Percentiles rank a stretch among this genome's conserved stretches.
Conservation (phyloP, 495 filamentous ascomycete species). For the Penicillium subrubescens region DNA sequence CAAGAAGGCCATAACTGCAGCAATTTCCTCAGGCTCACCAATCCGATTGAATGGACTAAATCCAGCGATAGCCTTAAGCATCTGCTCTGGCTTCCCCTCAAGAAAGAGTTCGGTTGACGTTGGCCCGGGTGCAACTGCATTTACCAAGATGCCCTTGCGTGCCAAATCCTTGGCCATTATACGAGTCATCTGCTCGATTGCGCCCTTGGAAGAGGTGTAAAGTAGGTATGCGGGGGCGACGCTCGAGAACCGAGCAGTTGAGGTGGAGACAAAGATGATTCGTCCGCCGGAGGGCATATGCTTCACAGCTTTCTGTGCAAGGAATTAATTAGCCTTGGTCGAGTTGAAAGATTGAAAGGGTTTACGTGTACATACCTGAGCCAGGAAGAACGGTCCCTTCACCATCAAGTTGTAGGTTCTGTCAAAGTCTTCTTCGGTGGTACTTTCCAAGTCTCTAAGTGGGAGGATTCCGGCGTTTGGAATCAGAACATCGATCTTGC, state of each 20-base stretch:
- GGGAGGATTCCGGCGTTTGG: conserved; percentile 60
- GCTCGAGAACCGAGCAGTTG: conserved; percentile 42
- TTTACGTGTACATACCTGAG: conserved; percentile 44
- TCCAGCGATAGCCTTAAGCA: conserved; percentile 54
- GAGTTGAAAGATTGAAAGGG: neutral
- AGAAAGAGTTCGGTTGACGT: conserved; percentile 69
- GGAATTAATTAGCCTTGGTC: neutral
- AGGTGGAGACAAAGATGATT: conserved; percentile 64
- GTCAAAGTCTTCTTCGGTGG: conserved; percentile 64
- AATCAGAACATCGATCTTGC: conserved; percentile 65
- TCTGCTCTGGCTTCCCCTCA: conserved; percentile 60
- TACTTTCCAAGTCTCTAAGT: conserved; percentile 56
- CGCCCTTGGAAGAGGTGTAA: conserved; percentile 66
- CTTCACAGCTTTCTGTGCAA: conserved; percentile 55
- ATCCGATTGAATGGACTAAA: conserved; percentile 57
- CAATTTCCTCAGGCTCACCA: conserved; percentile 65
- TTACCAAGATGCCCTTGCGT: conserved; percentile 61
- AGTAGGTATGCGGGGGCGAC: conserved; percentile 62
- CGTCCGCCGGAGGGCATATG: conserved; percentile 60
- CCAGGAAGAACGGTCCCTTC: conserved; percentile 68
- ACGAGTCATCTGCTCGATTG: conserved; percentile 70
- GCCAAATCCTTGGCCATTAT: conserved; percentile 66
- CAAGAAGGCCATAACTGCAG: conserved; percentile 57
- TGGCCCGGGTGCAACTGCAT: conserved; percentile 66
- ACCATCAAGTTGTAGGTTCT: conserved; percentile 59